phyloP scores from a whole-genome alignment of 75 land plant genomes.

The Picea sitchensis region DNA sequence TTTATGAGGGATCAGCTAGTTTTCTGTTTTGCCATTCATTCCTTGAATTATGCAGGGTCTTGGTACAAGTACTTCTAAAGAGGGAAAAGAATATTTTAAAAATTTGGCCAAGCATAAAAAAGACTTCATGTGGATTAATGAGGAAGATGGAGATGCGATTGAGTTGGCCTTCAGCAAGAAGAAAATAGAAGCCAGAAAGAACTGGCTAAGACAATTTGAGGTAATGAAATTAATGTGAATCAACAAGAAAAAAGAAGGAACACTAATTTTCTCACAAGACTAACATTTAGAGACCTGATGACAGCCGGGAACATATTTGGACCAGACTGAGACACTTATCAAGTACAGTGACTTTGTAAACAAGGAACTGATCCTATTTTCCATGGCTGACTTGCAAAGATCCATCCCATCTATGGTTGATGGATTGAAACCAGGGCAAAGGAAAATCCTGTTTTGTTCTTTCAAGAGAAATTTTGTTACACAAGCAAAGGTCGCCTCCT shows the following conservation, averaged over 20 bases:
- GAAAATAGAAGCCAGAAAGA: conserved; percentile 96
- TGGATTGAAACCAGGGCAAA: conserved; percentile 96
- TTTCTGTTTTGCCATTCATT: not conserved
- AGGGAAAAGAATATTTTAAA: conserved; percentile 92
- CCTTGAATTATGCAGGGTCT: conserved; percentile 55
- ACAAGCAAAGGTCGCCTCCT: conserved; percentile 65
- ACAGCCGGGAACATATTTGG: conserved; percentile 96
- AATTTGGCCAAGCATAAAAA: conserved; percentile 78
- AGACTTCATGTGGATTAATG: conserved; percentile 79
- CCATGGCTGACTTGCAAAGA: conserved; percentile 88
- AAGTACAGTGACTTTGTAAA: conserved; percentile 94
- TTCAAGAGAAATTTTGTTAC: conserved; percentile 91
- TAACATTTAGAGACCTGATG: not conserved
- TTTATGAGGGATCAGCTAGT: not conserved
- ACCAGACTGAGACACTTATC: conserved; percentile 66
- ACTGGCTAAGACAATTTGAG: conserved; percentile 94
- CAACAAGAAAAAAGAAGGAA: not conserved
- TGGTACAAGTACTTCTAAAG: conserved; percentile 92
- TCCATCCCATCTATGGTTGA: conserved; percentile 99
- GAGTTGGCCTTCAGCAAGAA: conserved; percentile 99
- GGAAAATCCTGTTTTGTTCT: conserved; percentile 89
- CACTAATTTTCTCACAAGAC: not conserved
- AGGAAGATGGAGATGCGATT: conserved; percentile 92
- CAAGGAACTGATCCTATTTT: conserved; percentile 92
- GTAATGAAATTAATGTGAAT: conserved; percentile 23